phyloP scores from a whole-genome alignment of 345 rosid genomes.

The Tarenaya hassleriana region DNA sequence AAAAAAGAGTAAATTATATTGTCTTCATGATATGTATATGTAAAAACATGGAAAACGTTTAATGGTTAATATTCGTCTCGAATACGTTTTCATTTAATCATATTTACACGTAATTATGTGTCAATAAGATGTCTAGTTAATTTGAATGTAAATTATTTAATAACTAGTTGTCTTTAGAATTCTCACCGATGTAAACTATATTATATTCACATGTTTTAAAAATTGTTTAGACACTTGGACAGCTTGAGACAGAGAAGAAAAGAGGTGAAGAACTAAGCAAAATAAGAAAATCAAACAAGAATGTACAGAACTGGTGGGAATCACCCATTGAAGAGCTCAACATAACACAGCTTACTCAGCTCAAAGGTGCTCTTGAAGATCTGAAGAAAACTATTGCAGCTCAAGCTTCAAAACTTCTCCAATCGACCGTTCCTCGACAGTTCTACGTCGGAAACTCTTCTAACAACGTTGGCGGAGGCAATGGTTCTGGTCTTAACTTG shows the following conservation, averaged over 20 bases:
- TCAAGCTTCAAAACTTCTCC: constrained; percentile 19
- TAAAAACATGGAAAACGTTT: too few relatives aligned
- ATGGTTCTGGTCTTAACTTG: too few relatives aligned
- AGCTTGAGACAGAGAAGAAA: constrained; percentile 45
- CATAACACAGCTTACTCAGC: constrained; percentile 28
- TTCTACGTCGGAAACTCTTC: constrained; percentile 5
- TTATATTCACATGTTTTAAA: background rate
- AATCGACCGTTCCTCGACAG: constrained; percentile 8
- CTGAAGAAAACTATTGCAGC: constrained; percentile 32
- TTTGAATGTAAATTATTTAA: too few relatives aligned
- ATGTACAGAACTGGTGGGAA: constrained; percentile 44
- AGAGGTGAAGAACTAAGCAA: constrained; percentile 32
- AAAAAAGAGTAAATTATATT: too few relatives aligned
- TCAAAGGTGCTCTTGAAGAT: constrained; percentile 32
- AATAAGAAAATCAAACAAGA: constrained; percentile 21
- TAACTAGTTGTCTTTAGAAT: too few relatives aligned
- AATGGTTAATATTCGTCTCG: too few relatives aligned
- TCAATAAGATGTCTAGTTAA: too few relatives aligned
- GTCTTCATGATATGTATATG: too few relatives aligned
- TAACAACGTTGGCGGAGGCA: background rate
- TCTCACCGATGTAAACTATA: too few relatives aligned
- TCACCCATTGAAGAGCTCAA: constrained; percentile 30
- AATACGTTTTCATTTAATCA: too few relatives aligned
- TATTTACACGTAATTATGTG: too few relatives aligned
- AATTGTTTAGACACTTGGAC: constrained; percentile 1